A percentile compares a stretch with the other conserved stretches of the same genome.
Conservation (phyloP, 495 filamentous ascomycete species). For the Podospora didyma region DNA sequence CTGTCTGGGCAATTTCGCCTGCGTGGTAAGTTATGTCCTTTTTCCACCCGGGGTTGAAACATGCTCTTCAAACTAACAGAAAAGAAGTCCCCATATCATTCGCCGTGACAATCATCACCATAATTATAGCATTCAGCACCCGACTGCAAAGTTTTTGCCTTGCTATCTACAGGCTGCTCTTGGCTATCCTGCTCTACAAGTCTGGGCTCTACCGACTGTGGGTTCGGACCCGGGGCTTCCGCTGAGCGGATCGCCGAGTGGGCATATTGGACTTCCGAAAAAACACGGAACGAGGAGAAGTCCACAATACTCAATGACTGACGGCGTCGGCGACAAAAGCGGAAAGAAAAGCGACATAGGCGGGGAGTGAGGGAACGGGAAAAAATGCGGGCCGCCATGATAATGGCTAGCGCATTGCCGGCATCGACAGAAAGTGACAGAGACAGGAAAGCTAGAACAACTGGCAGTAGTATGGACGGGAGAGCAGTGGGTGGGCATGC, state of each 20-base stretch:
- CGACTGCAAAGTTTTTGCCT: neutral
- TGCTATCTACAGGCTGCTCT: neutral
- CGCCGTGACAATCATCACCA: neutral
- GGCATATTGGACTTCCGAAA: no score
- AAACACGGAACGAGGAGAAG: no score
- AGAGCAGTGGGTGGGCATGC: no score
- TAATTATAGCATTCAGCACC: neutral
- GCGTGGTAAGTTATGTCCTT: neutral
- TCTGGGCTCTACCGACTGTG: neutral
- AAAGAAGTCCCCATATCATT: neutral
- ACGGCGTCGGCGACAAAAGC: no score
- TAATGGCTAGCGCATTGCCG: no score
- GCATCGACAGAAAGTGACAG: no score
- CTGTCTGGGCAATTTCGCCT: neutral
- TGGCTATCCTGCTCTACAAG: neutral
- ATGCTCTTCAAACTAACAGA: neutral
- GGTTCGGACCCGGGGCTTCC: neutral
- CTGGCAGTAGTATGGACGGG: no score
- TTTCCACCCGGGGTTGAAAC: neutral
- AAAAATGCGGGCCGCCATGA: no score
- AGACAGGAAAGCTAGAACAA: no score
- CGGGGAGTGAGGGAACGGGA: no score
- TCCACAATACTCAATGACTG: no score
- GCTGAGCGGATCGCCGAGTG: neutral
- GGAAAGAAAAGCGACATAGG: no score